phyloP scores from a whole-genome alignment of 1,284 basidiomycete species.

The Prillingera fragicola region DNA sequence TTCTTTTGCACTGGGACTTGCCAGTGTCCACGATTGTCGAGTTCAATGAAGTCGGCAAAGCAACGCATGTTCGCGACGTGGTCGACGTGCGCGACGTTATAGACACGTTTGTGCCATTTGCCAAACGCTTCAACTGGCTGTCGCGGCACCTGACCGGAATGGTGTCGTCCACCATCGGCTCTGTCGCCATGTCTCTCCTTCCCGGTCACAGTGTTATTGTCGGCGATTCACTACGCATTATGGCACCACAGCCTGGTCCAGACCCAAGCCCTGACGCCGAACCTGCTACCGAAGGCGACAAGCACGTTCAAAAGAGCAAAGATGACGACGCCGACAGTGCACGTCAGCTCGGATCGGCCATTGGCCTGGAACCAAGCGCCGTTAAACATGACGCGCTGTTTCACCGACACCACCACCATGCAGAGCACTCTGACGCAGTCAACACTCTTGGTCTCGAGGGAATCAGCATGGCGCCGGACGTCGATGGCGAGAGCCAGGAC shows the following conservation, averaged over 20 bases:
- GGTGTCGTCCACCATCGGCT: conserved; percentile 27
- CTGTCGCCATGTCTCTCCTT: conserved; percentile 17
- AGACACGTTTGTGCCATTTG: conserved; percentile 45
- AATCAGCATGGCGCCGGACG: conserved; percentile 23
- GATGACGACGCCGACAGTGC: neutral
- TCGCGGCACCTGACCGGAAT: conserved; percentile 31
- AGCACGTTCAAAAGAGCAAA: conserved; percentile 1
- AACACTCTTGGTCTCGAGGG: conserved; percentile 23
- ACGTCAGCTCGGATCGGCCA: neutral
- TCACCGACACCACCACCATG: neutral
- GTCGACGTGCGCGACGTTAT: conserved; percentile 42
- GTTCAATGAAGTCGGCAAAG: conserved; percentile 47
- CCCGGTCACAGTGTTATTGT: conserved; percentile 14
- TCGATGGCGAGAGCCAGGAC: conserved; percentile 16
- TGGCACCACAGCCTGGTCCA: conserved; percentile 1
- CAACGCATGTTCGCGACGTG: conserved; percentile 40
- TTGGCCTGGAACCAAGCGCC: neutral
- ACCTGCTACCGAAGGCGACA: too few relatives aligned
- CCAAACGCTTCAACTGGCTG: conserved; percentile 35
- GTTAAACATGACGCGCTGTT: neutral
- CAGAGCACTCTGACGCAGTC: neutral
- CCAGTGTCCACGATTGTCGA: conserved; percentile 42
- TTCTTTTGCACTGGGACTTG: conserved; percentile 36
- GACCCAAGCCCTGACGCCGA: too few relatives aligned
- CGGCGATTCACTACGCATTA: conserved; percentile 9